Evolutionary conservation across 1,284 basidiomycete genomes (phyloP).

Genomic region (Dichomitus squalens): DNA sequence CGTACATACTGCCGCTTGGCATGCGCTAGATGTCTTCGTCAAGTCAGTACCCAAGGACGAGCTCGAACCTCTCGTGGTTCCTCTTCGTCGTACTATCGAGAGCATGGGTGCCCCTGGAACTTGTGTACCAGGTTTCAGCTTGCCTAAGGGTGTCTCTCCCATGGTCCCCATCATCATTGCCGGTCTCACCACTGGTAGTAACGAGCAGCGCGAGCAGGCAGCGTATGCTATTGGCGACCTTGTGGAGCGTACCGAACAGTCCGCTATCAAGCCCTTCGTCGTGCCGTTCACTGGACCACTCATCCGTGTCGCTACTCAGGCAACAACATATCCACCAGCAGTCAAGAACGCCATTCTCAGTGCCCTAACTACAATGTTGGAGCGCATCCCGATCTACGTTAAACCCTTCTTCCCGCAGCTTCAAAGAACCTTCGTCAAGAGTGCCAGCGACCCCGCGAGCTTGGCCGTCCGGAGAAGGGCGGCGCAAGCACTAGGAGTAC

Average conservation of each 20-base stretch:
- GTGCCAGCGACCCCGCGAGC: slow-evolving; percentile 81
- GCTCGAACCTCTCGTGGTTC: slow-evolving; percentile 85
- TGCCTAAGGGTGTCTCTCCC: slow-evolving; percentile 90
- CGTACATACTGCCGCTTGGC: slow-evolving; percentile 86
- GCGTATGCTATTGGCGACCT: slow-evolving; percentile 95
- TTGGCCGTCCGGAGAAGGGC: slow-evolving; percentile 82
- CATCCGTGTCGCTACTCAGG: slow-evolving; percentile 90
- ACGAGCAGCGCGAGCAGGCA: slow-evolving; percentile 89
- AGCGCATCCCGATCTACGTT: slow-evolving; percentile 85
- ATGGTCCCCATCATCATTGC: slow-evolving; percentile 90
- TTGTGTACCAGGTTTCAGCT: slow-evolving; percentile 85
- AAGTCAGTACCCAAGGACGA: slow-evolving; percentile 94
- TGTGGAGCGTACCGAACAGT: slow-evolving; percentile 87
- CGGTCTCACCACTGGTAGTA: slow-evolving; percentile 80
- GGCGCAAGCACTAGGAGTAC: slow-evolving; percentile 82
- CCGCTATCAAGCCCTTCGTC: slow-evolving; percentile 93
- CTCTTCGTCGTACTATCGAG: slow-evolving; percentile 89
- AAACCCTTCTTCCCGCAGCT: slow-evolving; percentile 99
- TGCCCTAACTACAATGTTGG: slow-evolving; percentile 82
- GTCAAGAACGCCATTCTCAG: slow-evolving; percentile 90
- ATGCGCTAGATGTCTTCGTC: slow-evolving; percentile 85
- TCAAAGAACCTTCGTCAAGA: slow-evolving; percentile 97
- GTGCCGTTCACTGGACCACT: slow-evolving; percentile 96
- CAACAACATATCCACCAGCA: slow-evolving; percentile 85
- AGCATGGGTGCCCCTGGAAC: slow-evolving; percentile 79